Evolutionary conservation across 2,329 filamentous ascomycete genomes (phyloP), one percentile per base, ranked within the genome.

Genomic region (Trichoderma asperellum): DNA sequence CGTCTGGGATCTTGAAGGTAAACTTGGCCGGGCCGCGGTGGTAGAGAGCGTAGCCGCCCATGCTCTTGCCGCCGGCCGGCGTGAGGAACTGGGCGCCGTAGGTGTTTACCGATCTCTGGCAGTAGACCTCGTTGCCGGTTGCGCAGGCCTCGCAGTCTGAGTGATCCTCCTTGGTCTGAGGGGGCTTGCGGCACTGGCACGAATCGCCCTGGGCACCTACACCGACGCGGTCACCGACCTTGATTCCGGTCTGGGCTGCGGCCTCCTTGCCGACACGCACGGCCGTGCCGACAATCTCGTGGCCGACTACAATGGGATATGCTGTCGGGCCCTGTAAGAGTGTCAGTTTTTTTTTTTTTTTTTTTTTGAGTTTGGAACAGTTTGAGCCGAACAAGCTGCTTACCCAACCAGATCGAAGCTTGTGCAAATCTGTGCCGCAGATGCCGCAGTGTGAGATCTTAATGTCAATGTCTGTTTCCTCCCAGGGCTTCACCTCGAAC

Each of bases 111-210:
- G 85, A 84, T 70, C 88, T 78, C n/a, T 81, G 79, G 81, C 89
- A 92, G 81, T 91, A 91, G 57, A 89, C 91, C 80, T 92, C 88
- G 73, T 90, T 89, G 72, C 88, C 86, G 73, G 86, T 86, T 72
- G 86, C 86, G 82, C 90, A 92, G 12, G 72, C 74, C 4, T 68
- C 60, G 62, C 75, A 76, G 52, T 47, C 59, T 32, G 66, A 68
- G 58, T 62, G 58, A 21, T 68, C 66, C 49, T 68, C 47, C 24
- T 29, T 5, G n/a, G 56, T 59, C 49, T 68, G 49, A 4, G 73
- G 34, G 10, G 70, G 32, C 74, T 89, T 84, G 70, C 85, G 84
- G 81, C 89, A 91, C 40, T 89, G 83, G 79, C 89, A 91, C 34
- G 88, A 87, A 76, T 85, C 88, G 32, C 85, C 85, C 75, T 91